Evolutionary conservation across 805 yeast species (phyloP), one percentile per base, ranked within the genome.

Genomic region (Blastobotrys mokoenaii): DNA sequence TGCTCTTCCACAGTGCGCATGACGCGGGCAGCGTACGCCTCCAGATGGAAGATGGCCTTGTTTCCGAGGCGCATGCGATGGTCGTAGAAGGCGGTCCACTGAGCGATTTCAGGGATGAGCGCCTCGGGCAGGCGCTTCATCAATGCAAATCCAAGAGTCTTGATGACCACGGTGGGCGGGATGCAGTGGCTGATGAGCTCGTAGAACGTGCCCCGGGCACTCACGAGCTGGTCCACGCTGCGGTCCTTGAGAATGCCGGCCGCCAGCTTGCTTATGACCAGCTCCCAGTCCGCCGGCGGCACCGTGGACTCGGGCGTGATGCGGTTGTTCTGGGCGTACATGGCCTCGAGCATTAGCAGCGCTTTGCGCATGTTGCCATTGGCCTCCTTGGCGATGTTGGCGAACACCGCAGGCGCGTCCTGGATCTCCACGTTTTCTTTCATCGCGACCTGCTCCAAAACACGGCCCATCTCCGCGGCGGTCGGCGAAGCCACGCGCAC

Each of bases 101-200:
- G 74, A 9, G 84, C 75, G n/a, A 68, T 52, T 27, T 52, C 53
- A 2, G 65, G 55, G 6, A 50, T 43, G 11, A 59, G 41, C 10
- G 41, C 57, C 1, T 52, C 57, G 11, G 55, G 48, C 9, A 63
- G 57, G 8, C 54, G 53, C 14, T 51, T 46, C 27, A 68, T 43
- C 22, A 75, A 54, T 22, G 59, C 58, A 38, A 62, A 58, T 20
- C 69, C 60, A 40, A 83, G 61, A 36, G 69, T 79, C 54, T 85
- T 86, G 54, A 90, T 66, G 16, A 93, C 80, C n/a, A 79, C 67
- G 47, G 80, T 74, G 2, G 97, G 82, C 0, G 98, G 97, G 34
- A 93, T 90, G 55, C 97, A 89, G 63, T 93, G 98, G 0, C 96
- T 79, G 30, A 93, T 64, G 31, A 93, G 68, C 60, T 93, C 97